Evolutionary conservation across 176 grass and related monocot genomes (phyloP), one percentile per base, ranked within the genome.

Genomic region (Triticum monococcum): DNA sequence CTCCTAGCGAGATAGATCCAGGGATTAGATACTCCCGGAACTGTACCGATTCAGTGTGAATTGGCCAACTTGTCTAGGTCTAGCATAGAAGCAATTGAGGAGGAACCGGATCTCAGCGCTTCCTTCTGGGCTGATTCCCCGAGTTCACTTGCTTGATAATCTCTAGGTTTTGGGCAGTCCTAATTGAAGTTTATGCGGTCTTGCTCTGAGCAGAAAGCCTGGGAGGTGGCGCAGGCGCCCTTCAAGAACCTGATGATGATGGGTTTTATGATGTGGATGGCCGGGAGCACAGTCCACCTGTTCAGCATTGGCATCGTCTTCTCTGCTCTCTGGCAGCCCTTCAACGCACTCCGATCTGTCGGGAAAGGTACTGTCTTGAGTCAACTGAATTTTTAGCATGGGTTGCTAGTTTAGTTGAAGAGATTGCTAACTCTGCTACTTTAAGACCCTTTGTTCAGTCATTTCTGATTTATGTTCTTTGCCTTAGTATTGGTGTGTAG

Each of bases 181-280:
- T 69, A 72, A 86, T 46, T 61, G 10, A 18, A n/a, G 30, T 23
- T 37, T 11, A 40, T 93, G 16, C 35, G 50, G 17, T 83, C 14
- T 28, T 83, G 54, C 26, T 83, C 9, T 36, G 79, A 82, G 68
- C 84, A 99, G 97, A 99, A 99, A 94, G 97, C 97, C 50, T 96
- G 93, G 97, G 97, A 99, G 82, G 90, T 99, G 63, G 94, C 97
- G 52, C 97, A 99, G 92, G 30, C 94, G 20, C 94, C 97, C 6
- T 96, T 99, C 69, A 99, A 99, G 80, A 99, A 96, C 94, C 88
- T 96, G 9, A 82, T 99, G 86, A 99, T 99, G 97, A 99, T 96
- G 97, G 97, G 97, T 3, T 99, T 99, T 50, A 99, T 99, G 97
- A 99, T 99, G 97, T 99, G 97, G 97, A 99, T 99, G 97, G 90